Base-by-base conservation (phyloP, 108 stramenopile genomes). In the Pinguiococcus pyrenoidosus region DNA sequence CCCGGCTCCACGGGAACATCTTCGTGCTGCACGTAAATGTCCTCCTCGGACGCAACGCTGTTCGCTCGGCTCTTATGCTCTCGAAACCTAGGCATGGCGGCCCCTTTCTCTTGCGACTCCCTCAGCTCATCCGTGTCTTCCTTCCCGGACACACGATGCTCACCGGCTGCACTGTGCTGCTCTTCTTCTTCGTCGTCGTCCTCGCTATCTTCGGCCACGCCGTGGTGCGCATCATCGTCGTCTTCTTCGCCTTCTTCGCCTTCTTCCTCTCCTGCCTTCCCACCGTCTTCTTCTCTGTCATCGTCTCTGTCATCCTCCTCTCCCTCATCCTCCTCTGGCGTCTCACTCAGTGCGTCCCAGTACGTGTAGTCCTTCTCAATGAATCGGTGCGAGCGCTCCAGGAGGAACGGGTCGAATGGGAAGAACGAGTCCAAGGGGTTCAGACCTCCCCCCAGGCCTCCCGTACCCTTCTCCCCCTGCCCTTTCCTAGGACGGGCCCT, bases 391-490 rank as follows among this genome's bases (percentile, higher is more conserved):
- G 87, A 85, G 38, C 69, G 68, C 37, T 80, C 61, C 25, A 96
- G 61, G 17, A 96, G 59, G 50, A 82, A 87, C 6, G 94, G 94
- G 65, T 96, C 94, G 56, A 96, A 96, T 3, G 94, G 93, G 52
- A 96, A 96, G 48, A 87, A 96, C 0, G 87, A 85, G 37, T 88
- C 82, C 28, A 96, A 55, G 6, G 93, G 89, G 71, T 96, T 92
- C 7, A 69, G 80, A 48, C 88, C 89, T 23, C 67, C 55, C 8
- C 86, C 87, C 23, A 90, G 44, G 40, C 82, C 86, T 28, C 86
- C 85, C n/a, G 84, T 81, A 18, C 81, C 39, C 17, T 40, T 20
- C 39, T 40, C 83, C 7, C 81, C 83, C 37, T 59, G 80, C 24
- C 74, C 39, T 29, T n/a, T n/a, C n/a, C n/a, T n/a, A 18, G 18